Percentiles rank a stretch among this genome's conserved stretches.
Conservation (phyloP, 2,329 filamentous ascomycete species). For the Stemphylium vesicarium region DNA sequence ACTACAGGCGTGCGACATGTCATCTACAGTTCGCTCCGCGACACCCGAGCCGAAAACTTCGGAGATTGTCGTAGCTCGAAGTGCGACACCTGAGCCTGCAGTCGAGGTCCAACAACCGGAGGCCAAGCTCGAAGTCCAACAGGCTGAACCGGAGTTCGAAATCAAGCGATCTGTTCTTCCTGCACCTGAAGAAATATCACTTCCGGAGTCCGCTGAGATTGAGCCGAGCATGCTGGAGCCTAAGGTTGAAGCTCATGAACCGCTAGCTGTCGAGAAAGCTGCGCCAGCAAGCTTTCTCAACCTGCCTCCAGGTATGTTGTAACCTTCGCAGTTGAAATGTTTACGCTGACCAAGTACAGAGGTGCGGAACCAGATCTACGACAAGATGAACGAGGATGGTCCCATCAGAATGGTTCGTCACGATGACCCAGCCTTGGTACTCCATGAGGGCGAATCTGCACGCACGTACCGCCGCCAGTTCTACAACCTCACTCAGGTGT, state of each 20-base stretch:
- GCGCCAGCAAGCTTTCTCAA: conserved; percentile 9
- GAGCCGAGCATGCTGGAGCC: not conserved
- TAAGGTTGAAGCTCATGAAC: not conserved
- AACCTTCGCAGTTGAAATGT: not conserved
- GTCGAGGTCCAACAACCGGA: no score
- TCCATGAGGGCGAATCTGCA: conserved; percentile 1
- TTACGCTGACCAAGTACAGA: conserved; percentile 11
- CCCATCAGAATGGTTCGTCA: conserved; percentile 20
- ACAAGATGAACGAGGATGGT: conserved; percentile 14
- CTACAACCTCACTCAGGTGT: conserved; percentile 33
- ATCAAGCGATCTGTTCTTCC: not conserved
- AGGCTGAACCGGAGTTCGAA: not conserved
- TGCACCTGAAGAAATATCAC: not conserved
- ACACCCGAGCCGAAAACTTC: not conserved
- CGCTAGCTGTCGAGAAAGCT: conserved; percentile 2
- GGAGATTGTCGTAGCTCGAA: not conserved
- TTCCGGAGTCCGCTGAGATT: not conserved
- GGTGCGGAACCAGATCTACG: conserved; percentile 18
- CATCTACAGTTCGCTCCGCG: not conserved
- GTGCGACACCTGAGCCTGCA: not conserved
- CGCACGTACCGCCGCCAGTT: conserved; percentile 6
- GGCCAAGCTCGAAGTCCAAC: no score
- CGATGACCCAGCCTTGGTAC: conserved; percentile 15
- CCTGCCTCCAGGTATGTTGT: conserved; percentile 14
- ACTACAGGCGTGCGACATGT: not conserved